These are phyloP conservation scores for Madurella fahalii DNA, from an alignment of 2,329 filamentous ascomycete genomes.

Conservation along the genomic window DNA sequence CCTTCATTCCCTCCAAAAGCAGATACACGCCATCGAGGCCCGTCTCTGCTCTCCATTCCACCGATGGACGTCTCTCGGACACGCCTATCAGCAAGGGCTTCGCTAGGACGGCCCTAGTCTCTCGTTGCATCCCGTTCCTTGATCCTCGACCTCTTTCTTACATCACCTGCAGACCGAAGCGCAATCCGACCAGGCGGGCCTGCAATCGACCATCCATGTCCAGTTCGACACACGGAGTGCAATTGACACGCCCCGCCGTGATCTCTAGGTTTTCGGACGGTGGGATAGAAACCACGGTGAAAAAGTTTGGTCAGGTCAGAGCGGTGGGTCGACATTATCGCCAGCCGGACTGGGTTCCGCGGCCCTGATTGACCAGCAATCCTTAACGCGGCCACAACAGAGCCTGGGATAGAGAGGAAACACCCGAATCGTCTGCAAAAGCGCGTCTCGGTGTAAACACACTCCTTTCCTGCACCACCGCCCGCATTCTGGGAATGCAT, in stretches of 20 bases:
- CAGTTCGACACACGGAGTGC: slow-evolving; percentile 5
- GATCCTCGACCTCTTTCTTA: slow-evolving; percentile 2
- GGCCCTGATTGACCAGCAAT: slow-evolving; percentile 15
- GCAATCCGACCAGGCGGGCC: slow-evolving; percentile 14
- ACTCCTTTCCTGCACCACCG: not conserved
- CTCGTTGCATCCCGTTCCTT: slow-evolving; percentile 2
- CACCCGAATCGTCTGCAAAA: slow-evolving; percentile 1
- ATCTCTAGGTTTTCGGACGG: not conserved
- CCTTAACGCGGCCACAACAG: slow-evolving; percentile 1
- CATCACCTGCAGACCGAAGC: slow-evolving; percentile 7
- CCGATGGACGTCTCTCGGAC: not conserved
- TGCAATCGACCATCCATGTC: slow-evolving; percentile 17
- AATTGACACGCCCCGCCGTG: not conserved
- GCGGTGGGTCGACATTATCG: slow-evolving; percentile 1
- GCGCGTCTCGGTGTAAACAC: slow-evolving; percentile 3
- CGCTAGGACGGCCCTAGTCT: not conserved
- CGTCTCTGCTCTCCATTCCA: slow-evolving; percentile 1
- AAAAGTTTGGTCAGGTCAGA: slow-evolving; percentile 1
- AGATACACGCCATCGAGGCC: slow-evolving; percentile 9
- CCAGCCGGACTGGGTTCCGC: slow-evolving; percentile 6
- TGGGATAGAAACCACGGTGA: slow-evolving; percentile 1
- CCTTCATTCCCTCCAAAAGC: slow-evolving; percentile 17
- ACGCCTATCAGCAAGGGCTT: not conserved
- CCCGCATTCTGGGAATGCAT: not conserved
- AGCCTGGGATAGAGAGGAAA: slow-evolving; percentile 17